These are phyloP conservation scores for Cutaneotrichosporon sp. DNA, from an alignment of 1,284 basidiomycete genomes.

Conservation along the genomic window DNA sequence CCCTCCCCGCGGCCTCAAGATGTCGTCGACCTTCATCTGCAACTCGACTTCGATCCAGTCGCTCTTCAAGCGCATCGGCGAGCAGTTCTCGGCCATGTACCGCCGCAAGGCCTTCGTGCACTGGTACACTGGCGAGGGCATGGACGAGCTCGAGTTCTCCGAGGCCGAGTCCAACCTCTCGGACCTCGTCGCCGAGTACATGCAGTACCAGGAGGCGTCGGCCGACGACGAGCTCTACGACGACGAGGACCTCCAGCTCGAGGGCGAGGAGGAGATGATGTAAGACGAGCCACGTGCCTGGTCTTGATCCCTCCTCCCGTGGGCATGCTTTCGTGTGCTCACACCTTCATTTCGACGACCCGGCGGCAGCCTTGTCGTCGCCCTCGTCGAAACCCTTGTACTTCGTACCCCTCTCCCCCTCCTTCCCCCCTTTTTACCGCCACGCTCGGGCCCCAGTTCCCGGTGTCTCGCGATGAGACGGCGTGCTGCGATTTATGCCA, in stretches of 20 bases:
- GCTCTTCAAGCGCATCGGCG: constrained; percentile 94
- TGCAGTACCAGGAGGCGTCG: constrained; percentile 85
- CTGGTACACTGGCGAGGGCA: constrained; percentile 98
- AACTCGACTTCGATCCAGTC: constrained; percentile 98
- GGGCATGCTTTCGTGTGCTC: constrained; percentile 10
- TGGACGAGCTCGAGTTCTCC: constrained; percentile 96
- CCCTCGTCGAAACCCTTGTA: constrained; percentile 16
- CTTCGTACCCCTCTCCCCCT: constrained; percentile 4
- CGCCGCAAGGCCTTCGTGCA: constrained; percentile 98
- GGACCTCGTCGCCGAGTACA: constrained; percentile 88
- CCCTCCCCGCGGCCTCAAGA: constrained; percentile 86
- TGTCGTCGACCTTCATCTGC: constrained; percentile 95
- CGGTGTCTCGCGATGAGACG: constrained; percentile 51
- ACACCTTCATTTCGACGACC: constrained; percentile 15
- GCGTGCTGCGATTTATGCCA: constrained; percentile 41
- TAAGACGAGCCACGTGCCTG: constrained; percentile 15
- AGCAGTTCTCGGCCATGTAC: constrained; percentile 99
- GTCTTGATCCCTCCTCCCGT: constrained; percentile 17
- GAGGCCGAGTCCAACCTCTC: constrained; percentile 97
- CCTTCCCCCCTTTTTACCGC: constrained; percentile 28
- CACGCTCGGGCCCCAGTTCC: constrained; percentile 45
- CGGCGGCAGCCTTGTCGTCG: constrained; percentile 27
- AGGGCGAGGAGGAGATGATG: constrained; percentile 42
- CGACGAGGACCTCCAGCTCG: constrained; percentile 49
- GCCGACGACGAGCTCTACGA: constrained; percentile 56